Evolutionary conservation across 495 filamentous ascomycete genomes (phyloP), one percentile per base, ranked within the genome.

Genomic region (Staphylotrichum tortipilum): DNA sequence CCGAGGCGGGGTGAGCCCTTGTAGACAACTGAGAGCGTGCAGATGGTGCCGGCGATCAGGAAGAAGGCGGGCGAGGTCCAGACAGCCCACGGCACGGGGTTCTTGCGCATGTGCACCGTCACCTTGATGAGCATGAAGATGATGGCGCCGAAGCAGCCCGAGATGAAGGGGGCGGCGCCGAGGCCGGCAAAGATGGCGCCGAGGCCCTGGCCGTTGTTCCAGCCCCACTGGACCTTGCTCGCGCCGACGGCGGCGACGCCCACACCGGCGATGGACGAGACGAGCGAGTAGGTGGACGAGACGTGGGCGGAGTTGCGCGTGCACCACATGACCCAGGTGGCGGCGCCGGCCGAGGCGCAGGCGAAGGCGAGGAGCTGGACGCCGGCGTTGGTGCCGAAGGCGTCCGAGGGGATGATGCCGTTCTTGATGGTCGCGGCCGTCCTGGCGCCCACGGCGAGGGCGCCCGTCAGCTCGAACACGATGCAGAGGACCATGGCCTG

Each of bases 341-440:
- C 37, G 76, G 78, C 15, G 73, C 78, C 14, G 76, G 58, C 37
- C 79, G 68, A 36, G 81, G 80, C 61, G 22, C 79, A 83, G 17
- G 71, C 64, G 68, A 85, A 79, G 26, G 72, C 81, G 48, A 86
- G 66, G 72, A 84, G 80, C 35, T 77, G 75, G 9, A 76, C 70
- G 18, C 66, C 75, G 1, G 81, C 72, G 31, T 80, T 68, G 1
- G 64, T 70, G 0, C 65, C 47, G 62, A 85, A 86, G 15, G 67
- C 58, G 1, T 70, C 49, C 52, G 69, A 71, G 44, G 56, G 60
- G 57, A 88, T 78, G 64, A 88, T 83, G 17, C 76, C 77, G 61
- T 75, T 80, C 57, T 79, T 78, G 70, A 86, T 85, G 29, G 84
- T 86, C 46, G 76, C 73, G 40, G 83, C 79, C 4, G 80, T 78